Conservation (phyloP, 345 rosid genomes). For the Sonneratia alba region DNA sequence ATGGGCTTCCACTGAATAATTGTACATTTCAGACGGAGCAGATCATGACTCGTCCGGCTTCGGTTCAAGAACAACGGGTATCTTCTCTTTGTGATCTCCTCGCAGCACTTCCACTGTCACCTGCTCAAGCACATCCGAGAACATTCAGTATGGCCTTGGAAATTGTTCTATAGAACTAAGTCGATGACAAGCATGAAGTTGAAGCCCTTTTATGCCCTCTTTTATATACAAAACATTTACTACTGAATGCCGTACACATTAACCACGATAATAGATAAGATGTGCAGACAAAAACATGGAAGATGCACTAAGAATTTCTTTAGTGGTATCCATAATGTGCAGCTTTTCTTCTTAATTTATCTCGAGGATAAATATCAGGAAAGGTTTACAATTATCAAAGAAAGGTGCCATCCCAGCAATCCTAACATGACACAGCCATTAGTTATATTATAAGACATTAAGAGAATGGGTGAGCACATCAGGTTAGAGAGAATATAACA, state of each 20-base stretch:
- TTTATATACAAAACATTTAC: not conserved
- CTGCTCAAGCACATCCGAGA: constrained; percentile 23
- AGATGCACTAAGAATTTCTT: no score
- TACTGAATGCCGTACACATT: no score
- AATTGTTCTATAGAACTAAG: not conserved
- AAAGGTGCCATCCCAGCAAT: no score
- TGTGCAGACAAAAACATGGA: no score
- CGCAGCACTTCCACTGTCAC: constrained; percentile 80
- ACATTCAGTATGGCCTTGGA: not conserved
- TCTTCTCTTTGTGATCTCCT: constrained; percentile 89
- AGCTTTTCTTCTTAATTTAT: no score
- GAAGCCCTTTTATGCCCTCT: not conserved
- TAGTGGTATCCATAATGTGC: no score
- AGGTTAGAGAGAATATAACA: not conserved
- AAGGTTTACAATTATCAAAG: no score
- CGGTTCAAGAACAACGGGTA: constrained; percentile 76
- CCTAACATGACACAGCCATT: not conserved
- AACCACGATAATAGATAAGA: no score
- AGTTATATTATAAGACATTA: not conserved
- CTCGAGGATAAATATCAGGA: no score
- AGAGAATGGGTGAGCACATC: not conserved
- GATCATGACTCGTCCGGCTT: constrained; percentile 65
- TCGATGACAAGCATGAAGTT: not conserved
- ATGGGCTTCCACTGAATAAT: constrained; percentile 3
- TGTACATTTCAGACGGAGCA: constrained; percentile 11